Evolutionary conservation across 345 rosid species (phyloP), one percentile per base, ranked within the genome.

Genomic region (Acer saccharum): DNA sequence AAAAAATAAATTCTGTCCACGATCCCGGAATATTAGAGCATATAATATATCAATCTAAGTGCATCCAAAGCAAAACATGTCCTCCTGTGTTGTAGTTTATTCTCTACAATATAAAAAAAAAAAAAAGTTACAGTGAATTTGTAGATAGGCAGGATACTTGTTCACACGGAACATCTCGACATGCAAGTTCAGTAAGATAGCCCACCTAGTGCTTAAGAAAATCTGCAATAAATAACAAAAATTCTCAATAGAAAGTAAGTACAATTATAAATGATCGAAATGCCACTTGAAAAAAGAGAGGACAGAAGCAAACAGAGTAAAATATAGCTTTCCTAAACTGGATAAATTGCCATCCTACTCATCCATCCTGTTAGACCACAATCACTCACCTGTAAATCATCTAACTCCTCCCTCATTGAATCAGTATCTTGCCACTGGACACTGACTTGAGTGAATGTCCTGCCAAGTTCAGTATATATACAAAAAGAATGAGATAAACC

Each of bases 401-500:
- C 99, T 80, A 96, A 83, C 80, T 96, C 98, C 83, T 96, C 99
- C 82, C 99, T 91, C 98, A 96, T 87, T 25, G 99, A 86, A 86
- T 96, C 99, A 77, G 91, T 93, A 61, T 96, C 99, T 89, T 94
- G 98, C 99, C 99, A 96, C 85, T 96, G 98, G 46, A 89, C 85
- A 75, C 98, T 94, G 80, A 96, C 98, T 91, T 96, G 99, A 10
- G 99, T 94, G 85, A 96, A 96, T 78, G 99, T 96, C 91, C 99
- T 96, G 87, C 75, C 71, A 72, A 81, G 62, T 68, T 20, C 75
- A 69, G 29, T 68, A 76, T 43, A 58, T 55, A 69, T 48, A 52
- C 72, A 72, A 58, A 75, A 35, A 62, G 23, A 76, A 70, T 52
- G 71, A 4, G 3, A 62, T 62, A 29, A 57, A 71, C 46, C 7